Evolutionary conservation across 2,329 filamentous ascomycete species (phyloP).

Genomic region (Fusarium sp.): DNA sequence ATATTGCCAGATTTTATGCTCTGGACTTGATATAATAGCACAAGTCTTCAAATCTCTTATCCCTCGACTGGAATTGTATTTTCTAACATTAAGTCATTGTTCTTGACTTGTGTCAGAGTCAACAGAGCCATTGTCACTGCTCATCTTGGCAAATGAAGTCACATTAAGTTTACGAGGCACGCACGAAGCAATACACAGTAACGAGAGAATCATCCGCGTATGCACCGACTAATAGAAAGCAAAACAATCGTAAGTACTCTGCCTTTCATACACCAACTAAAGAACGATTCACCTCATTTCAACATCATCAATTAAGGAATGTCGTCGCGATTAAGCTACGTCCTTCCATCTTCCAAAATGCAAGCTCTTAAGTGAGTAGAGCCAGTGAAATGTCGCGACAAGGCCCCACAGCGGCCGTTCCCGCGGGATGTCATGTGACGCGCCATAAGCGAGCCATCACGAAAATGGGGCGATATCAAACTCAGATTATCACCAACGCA

Average conservation of each 20-base stretch:
- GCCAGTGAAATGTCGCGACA: fast-evolving
- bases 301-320: background rate
- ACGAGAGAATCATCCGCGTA: fast-evolving
- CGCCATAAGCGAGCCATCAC: fast-evolving
- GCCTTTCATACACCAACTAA: fast-evolving
- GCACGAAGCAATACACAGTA: background rate
- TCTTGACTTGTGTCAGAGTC: fast-evolving
- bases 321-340: background rate
- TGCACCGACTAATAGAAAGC: fast-evolving
- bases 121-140: fast-evolving
- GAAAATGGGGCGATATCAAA: background rate
- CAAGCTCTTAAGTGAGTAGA: fast-evolving
- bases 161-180: background rate
- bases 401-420: fast-evolving
- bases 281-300: fast-evolving
- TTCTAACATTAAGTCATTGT: fast-evolving
- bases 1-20: background rate
- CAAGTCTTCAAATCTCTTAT: fast-evolving
- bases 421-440: background rate
- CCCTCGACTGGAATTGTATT: fast-evolving
- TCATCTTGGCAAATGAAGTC: too few relatives aligned
- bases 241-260: fast-evolving
- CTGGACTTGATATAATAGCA: fast-evolving
- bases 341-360: background rate
- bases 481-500: background rate